Evolutionary conservation across 805 yeast species (phyloP).

Genomic region (Ogataea corticis): DNA sequence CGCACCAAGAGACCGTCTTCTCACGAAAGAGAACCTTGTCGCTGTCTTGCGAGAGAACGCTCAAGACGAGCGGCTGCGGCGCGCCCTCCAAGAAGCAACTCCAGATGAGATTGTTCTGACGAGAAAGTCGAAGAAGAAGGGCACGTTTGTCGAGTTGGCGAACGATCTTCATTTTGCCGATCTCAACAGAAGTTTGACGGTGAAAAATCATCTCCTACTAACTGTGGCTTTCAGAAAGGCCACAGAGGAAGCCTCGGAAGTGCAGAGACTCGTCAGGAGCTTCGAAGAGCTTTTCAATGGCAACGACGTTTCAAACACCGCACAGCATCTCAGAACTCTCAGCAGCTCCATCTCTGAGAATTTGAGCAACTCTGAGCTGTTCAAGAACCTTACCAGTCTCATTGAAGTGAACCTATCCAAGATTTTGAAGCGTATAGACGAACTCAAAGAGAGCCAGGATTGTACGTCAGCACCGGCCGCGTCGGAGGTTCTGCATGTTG

Average conservation of each 20-base stretch:
- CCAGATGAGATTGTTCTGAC: conserved; percentile 9
- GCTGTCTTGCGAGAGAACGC: conserved; percentile 4
- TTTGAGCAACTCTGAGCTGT: conserved; percentile 22
- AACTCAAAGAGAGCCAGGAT: conserved; percentile 10
- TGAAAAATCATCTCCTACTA: conserved; percentile 45
- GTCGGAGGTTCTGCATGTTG: conserved; percentile 15
- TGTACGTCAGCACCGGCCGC: background rate
- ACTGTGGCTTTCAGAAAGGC: conserved; percentile 8
- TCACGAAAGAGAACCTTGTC: conserved; percentile 5
- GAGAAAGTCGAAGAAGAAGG: conserved; percentile 50
- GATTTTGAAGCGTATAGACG: conserved; percentile 21
- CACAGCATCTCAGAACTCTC: conserved; percentile 16
- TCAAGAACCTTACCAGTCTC: conserved; percentile 19
- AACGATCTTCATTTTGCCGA: conserved; percentile 41
- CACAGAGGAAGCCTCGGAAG: conserved; percentile 10
- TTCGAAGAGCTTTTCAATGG: conserved; percentile 18
- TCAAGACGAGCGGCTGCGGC: conserved; percentile 1
- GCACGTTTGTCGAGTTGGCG: conserved; percentile 41
- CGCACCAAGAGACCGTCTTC: background rate
- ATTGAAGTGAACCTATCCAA: conserved; percentile 24
- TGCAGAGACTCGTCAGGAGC: conserved; percentile 12
- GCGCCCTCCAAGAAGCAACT: background rate
- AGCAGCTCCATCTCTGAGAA: conserved; percentile 24
- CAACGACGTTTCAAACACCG: conserved; percentile 7
- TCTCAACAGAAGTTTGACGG: conserved; percentile 47